Percentiles rank a stretch among this genome's conserved stretches.
Evolutionary conservation across 345 rosid species (phyloP).

Genomic region (Brassica rapa): DNA sequence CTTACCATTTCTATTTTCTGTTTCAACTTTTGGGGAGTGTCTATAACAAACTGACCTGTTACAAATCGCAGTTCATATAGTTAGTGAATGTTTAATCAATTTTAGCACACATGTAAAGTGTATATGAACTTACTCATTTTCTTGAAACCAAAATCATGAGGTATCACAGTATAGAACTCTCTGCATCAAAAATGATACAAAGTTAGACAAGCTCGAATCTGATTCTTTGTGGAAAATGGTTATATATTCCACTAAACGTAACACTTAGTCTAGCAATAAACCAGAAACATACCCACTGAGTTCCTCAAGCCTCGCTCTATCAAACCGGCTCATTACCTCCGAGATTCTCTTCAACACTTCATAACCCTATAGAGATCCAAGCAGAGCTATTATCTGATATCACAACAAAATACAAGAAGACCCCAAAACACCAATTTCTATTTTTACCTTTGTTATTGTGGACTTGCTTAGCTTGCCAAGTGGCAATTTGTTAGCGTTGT

Average conservation of each 20-base stretch:
- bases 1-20: constrained; percentile 83
- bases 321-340: constrained; percentile 50
- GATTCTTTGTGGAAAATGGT: background rate
- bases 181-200: constrained; percentile 47
- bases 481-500: constrained; percentile 88
- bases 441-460: constrained; percentile 48
- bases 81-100: constrained; percentile 14
- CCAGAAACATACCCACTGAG: constrained; percentile 68
- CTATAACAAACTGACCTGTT: constrained; percentile 85
- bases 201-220: constrained; percentile 12
- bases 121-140: constrained; percentile 69
- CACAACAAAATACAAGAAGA: constrained; percentile 11
- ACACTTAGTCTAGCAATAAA: constrained; percentile 13
- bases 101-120: constrained; percentile 8
- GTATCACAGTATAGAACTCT: constrained; percentile 86
- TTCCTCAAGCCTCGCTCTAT: constrained; percentile 63
- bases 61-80: constrained; percentile 29
- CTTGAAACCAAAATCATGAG: constrained; percentile 87
- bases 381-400: constrained; percentile 20
- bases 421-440: constrained; percentile 3
- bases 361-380: constrained; percentile 61
- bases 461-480: constrained; percentile 91
- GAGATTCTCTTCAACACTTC: constrained; percentile 78
- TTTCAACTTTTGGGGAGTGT: constrained; percentile 83
- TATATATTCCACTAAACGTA: background rate